These are phyloP conservation scores for Rhododendron griersonianum DNA, from an alignment of 148 eudicot genomes.

Conservation along the genomic window DNA sequence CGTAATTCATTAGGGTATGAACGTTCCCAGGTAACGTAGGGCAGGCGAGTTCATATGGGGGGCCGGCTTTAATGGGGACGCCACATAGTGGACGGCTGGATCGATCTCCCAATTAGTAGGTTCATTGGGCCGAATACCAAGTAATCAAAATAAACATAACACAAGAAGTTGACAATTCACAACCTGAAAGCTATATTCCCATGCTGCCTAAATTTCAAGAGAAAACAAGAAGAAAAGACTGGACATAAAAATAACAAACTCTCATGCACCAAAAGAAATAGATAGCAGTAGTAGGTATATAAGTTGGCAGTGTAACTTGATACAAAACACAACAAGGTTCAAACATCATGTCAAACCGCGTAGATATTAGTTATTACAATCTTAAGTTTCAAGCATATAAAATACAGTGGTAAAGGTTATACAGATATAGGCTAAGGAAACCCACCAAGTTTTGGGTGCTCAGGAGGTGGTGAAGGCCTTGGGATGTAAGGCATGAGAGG, in stretches of 20 bases:
- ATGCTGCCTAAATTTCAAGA: not conserved
- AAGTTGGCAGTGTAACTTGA: not conserved
- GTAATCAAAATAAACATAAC: not conserved
- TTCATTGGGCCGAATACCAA: not conserved
- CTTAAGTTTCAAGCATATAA: not conserved
- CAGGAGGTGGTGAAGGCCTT: constrained; percentile 34
- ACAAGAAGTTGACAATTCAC: not conserved
- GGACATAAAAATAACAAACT: too few species aligned
- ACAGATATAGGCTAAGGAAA: constrained; percentile 1
- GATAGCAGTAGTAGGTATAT: not conserved
- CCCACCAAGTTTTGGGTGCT: constrained; percentile 7
- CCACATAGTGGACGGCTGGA: not conserved
- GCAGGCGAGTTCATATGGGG: not conserved
- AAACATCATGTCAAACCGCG: not conserved
- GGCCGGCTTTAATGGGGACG: not conserved
- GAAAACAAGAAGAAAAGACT: too few species aligned
- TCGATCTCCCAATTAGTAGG: not conserved
- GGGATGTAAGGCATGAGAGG: constrained; percentile 55
- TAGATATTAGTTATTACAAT: constrained; percentile 6
- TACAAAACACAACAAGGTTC: not conserved
- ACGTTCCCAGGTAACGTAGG: not conserved
- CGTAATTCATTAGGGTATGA: not conserved
- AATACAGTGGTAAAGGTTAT: not conserved
- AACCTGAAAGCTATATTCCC: not conserved
- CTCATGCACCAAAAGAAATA: not conserved